Percentiles rank a stretch among this genome's conserved stretches.
Evolutionary conservation across 495 filamentous ascomycete genomes (phyloP).

Genomic region (Talaromyces ruber): DNA sequence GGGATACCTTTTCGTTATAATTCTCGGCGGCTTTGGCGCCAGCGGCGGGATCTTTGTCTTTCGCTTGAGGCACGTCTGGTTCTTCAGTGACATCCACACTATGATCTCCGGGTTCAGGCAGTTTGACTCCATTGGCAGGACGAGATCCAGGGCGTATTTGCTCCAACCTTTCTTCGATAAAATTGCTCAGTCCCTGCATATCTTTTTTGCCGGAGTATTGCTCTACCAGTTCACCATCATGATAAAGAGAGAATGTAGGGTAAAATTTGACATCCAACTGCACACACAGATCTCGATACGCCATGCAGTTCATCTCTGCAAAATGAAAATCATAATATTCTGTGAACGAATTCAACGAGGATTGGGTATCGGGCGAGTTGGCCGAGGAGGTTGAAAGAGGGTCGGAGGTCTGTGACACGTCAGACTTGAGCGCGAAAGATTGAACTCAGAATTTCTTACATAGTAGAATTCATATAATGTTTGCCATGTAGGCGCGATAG

Average conservation of each 20-base stretch:
- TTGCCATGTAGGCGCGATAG: conserved; percentile 78
- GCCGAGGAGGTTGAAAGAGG: conserved; percentile 40
- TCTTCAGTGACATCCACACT: conserved; percentile 38
- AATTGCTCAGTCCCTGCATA: conserved; percentile 52
- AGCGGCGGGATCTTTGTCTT: conserved; percentile 40
- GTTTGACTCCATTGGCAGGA: conserved; percentile 48
- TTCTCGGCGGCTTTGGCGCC: conserved; percentile 37
- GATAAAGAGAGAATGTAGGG: conserved; percentile 73
- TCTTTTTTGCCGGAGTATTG: conserved; percentile 49
- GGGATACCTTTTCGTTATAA: conserved; percentile 30
- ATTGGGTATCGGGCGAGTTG: conserved; percentile 32
- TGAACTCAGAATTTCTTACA: conserved; percentile 17
- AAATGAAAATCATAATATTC: conserved; percentile 88
- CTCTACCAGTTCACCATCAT: conserved; percentile 64
- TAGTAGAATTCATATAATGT: conserved; percentile 95
- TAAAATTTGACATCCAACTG: conserved; percentile 55
- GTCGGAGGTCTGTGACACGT: conserved; percentile 57
- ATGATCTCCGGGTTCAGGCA: conserved; percentile 51
- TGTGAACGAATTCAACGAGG: conserved; percentile 54
- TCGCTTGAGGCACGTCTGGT: conserved; percentile 34
- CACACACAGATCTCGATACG: conserved; percentile 64
- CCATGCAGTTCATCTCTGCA: conserved; percentile 73
- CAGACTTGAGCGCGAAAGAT: conserved; percentile 7
- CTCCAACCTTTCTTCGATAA: conserved; percentile 73
- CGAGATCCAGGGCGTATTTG: conserved; percentile 69